These are phyloP conservation scores for Tuber aestivum DNA, from an alignment of 495 filamentous ascomycete species.

Conservation along the genomic window DNA sequence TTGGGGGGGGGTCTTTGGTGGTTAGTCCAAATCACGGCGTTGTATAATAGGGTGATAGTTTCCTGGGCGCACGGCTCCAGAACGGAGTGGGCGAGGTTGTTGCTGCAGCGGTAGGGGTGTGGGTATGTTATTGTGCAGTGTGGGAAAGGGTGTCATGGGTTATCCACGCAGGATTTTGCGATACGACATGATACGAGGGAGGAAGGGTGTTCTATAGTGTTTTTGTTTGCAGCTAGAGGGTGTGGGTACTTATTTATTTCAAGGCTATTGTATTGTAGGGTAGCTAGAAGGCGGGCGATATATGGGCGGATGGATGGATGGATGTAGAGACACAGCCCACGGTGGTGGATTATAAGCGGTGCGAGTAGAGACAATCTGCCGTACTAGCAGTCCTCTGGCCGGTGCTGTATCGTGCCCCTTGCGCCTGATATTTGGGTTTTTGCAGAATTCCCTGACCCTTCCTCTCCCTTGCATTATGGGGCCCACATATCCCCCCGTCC, in stretches of 20 bases:
- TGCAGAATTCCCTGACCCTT: conserved; percentile 6
- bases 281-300: not conserved
- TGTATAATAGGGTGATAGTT: no score
- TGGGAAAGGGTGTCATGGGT: not conserved
- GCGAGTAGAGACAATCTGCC: not conserved
- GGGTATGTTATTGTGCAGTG: no score
- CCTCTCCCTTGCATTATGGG: not conserved
- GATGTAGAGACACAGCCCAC: not conserved
- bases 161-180: not conserved
- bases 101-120: no score
- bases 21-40: not conserved
- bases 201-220: not conserved
- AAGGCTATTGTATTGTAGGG: not conserved
- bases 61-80: no score
- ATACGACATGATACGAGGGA: not conserved
- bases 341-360: not conserved
- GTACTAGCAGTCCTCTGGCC: not conserved
- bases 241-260: not conserved
- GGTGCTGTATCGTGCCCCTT: not conserved
- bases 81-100: no score
- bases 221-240: not conserved
- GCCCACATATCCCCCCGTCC: not conserved
- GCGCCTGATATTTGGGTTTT: not conserved
- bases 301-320: not conserved
- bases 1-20: not conserved